Conservation (phyloP, 2,329 filamentous ascomycete genomes). For the Colletotrichum eleusines region DNA sequence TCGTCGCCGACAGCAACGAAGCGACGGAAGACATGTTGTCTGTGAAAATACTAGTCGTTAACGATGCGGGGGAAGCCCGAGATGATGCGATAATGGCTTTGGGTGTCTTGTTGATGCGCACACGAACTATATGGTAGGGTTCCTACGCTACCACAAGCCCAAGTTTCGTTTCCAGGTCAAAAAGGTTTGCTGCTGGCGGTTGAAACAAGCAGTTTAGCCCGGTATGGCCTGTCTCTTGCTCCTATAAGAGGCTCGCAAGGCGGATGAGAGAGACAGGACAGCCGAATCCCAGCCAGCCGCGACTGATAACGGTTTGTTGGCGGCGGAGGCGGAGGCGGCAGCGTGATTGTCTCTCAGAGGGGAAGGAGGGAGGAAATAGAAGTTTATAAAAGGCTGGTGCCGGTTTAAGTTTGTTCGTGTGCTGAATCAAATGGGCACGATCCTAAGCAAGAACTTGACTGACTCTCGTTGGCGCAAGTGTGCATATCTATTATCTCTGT, state of each 20-base stretch:
- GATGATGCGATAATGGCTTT: background rate
- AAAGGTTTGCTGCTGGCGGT: too few relatives aligned
- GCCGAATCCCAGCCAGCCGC: background rate
- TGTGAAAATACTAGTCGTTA: background rate
- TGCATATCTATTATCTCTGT: background rate
- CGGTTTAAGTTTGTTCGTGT: background rate
- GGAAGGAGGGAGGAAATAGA: background rate
- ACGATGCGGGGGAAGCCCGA: background rate
- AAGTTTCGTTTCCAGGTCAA: background rate
- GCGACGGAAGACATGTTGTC: slow-evolving; percentile 29
- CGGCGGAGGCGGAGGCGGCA: background rate
- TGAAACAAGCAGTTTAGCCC: background rate
- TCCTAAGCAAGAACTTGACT: background rate
- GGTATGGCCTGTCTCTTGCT: background rate
- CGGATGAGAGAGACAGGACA: background rate
- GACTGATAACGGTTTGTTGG: background rate
- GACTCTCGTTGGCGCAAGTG: background rate
- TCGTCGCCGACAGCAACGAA: slow-evolving; percentile 35
- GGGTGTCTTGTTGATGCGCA: background rate
- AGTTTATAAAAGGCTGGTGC: background rate
- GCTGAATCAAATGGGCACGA: background rate
- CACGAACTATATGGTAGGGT: background rate
- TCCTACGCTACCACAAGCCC: background rate
- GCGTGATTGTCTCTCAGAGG: background rate
- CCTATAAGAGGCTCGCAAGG: too few relatives aligned